Evolutionary conservation across 2,329 filamentous ascomycete genomes (phyloP).

Genomic region (Stachybotrys echinatus): DNA sequence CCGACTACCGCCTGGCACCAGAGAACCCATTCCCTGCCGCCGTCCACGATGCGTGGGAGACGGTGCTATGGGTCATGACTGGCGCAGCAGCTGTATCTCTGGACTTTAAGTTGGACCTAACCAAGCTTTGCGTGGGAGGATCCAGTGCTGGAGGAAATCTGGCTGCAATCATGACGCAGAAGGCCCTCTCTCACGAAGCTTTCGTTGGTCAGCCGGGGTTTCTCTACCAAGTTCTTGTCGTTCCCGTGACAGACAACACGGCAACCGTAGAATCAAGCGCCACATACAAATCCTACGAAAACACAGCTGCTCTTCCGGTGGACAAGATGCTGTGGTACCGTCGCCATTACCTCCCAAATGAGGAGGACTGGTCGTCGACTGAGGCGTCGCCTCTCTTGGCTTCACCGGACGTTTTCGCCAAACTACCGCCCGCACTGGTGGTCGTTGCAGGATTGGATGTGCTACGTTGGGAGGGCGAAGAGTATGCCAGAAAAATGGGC

Average conservation of each 20-base stretch:
- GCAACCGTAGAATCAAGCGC: conserved; percentile 1
- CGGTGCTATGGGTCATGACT: conserved; percentile 36
- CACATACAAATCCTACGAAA: conserved; percentile 3
- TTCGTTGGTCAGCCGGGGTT: not conserved
- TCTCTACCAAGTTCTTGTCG: conserved; percentile 4
- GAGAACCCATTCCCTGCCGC: conserved; percentile 46
- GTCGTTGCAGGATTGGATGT: not conserved
- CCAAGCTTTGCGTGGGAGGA: conserved; percentile 40
- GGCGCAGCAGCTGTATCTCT: not conserved
- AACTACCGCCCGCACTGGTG: not conserved
- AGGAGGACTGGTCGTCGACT: not conserved
- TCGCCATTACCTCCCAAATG: conserved; percentile 2
- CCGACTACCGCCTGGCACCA: conserved; percentile 33
- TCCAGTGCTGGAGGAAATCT: conserved; percentile 19
- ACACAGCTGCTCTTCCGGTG: conserved; percentile 6
- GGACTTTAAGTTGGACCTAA: conserved; percentile 23
- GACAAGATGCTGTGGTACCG: conserved; percentile 10
- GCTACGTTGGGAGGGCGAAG: not conserved
- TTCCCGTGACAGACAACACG: conserved; percentile 9
- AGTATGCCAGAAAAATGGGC: not conserved
- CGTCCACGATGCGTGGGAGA: conserved; percentile 47
- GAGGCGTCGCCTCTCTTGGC: not conserved
- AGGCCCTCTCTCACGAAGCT: conserved; percentile 4
- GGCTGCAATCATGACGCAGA: conserved; percentile 8
- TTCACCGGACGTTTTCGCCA: not conserved